Percentiles rank a stretch among this genome's conserved stretches.
Evolutionary conservation across 2,329 filamentous ascomycete genomes (phyloP).

Genomic region (Ophiostoma angusticollis): DNA sequence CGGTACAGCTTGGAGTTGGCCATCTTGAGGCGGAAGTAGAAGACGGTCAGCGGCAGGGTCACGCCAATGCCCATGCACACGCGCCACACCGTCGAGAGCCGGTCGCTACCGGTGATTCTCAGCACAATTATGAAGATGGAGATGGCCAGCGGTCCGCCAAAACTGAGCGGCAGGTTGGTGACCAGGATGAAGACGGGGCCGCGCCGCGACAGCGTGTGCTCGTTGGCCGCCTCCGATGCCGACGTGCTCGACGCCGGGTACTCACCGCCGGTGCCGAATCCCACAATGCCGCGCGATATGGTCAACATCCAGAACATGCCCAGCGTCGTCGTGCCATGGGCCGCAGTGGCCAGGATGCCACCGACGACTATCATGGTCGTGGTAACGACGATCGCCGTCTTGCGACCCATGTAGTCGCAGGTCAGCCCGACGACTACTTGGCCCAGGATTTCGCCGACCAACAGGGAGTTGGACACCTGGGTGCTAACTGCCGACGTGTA

Average conservation of each 20-base stretch:
- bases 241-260: conserved; percentile 39
- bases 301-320: conserved; percentile 40
- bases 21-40: conserved; percentile 41
- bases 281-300: conserved; percentile 26
- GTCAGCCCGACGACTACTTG: conserved; percentile 40
- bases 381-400: conserved; percentile 33
- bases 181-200: conserved; percentile 45
- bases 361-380: conserved; percentile 31
- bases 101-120: conserved; percentile 29
- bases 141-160: conserved; percentile 39
- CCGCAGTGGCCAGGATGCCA: conserved; percentile 32
- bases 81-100: conserved; percentile 34
- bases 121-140: conserved; percentile 37
- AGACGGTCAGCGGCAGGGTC: conserved; percentile 36
- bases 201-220: conserved; percentile 22
- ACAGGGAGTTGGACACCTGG: conserved; percentile 37
- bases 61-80: conserved; percentile 37
- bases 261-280: conserved; percentile 35
- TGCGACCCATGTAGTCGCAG: conserved; percentile 36
- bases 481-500: conserved; percentile 25
- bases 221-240: conserved; percentile 41
- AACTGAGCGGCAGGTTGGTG: conserved; percentile 32
- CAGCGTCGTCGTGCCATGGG: conserved; percentile 24
- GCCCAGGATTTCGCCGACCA: conserved; percentile 42
- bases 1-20: conserved; percentile 35